Evolutionary conservation across 108 stramenopile genomes (phyloP).

Genomic region (Skeletonema menzelii): DNA sequence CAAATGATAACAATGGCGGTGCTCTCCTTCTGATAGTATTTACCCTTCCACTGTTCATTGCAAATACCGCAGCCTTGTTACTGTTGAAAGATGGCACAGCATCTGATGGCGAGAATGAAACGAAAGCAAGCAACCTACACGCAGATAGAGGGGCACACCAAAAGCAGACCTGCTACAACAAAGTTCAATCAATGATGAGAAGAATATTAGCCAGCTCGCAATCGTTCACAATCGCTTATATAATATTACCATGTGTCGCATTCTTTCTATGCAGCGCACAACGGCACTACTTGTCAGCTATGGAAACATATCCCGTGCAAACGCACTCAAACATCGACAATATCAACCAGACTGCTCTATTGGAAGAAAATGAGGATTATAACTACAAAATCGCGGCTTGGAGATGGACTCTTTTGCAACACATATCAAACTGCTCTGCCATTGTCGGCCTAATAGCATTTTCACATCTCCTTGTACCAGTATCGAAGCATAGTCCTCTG

Average conservation of each 20-base stretch:
- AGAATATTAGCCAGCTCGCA: not conserved
- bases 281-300: not conserved
- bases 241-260: not conserved
- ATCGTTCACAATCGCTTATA: not conserved
- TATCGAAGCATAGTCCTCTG: constrained; percentile 48
- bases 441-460: constrained; percentile 52
- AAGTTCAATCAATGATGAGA: not conserved
- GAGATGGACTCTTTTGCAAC: not conserved
- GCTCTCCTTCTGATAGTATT: constrained; percentile 7
- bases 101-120: not conserved
- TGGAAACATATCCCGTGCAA: not conserved
- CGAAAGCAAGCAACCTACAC: not conserved
- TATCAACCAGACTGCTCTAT: not conserved
- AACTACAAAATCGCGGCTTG: not conserved
- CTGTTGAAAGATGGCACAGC: not conserved
- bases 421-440: constrained; percentile 53
- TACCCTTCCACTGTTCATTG: constrained; percentile 6
- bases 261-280: not conserved
- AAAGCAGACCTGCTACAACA: not conserved
- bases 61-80: not conserved
- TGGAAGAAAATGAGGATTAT: not conserved
- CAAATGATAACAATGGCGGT: not conserved
- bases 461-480: constrained; percentile 47
- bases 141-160: too few species aligned
- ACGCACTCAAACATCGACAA: not conserved